These are phyloP conservation scores for Lactifluus pinguis DNA, from an alignment of 768 basidiomycete genomes.

Conservation along the genomic window DNA sequence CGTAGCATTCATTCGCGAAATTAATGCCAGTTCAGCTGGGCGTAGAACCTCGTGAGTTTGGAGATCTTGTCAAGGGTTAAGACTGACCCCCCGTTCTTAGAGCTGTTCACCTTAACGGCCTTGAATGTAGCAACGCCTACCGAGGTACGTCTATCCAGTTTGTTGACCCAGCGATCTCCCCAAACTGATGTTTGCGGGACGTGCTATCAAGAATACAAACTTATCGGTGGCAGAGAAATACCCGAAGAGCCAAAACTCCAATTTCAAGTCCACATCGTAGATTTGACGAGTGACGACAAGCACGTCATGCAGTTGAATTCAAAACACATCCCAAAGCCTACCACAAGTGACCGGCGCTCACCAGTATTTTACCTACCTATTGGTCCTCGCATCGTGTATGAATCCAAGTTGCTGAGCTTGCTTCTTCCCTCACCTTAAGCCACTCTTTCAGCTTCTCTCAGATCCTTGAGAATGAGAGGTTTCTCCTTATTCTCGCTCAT, in stretches of 20 bases:
- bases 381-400: background rate
- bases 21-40: background rate
- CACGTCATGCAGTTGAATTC: constrained; percentile 1
- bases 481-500: constrained; percentile 6
- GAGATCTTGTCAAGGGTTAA: background rate
- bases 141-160: background rate
- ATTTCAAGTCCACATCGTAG: background rate
- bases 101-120: background rate
- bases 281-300: constrained; percentile 1
- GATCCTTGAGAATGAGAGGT: constrained; percentile 5
- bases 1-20: background rate
- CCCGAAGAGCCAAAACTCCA: background rate
- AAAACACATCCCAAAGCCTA: background rate
- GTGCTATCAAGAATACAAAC: background rate
- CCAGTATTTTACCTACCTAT: background rate
- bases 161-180: background rate
- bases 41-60: background rate
- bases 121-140: background rate
- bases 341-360: background rate
- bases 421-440: background rate
- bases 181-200: background rate
- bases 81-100: background rate
- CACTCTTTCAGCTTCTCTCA: constrained; percentile 5
- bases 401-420: background rate
- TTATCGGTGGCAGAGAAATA: background rate